A percentile compares a stretch with the other conserved stretches of the same genome.
These are phyloP conservation scores for Erysiphe neolycopersici DNA, from an alignment of 2,329 filamentous ascomycete species.

Conservation along the genomic window DNA sequence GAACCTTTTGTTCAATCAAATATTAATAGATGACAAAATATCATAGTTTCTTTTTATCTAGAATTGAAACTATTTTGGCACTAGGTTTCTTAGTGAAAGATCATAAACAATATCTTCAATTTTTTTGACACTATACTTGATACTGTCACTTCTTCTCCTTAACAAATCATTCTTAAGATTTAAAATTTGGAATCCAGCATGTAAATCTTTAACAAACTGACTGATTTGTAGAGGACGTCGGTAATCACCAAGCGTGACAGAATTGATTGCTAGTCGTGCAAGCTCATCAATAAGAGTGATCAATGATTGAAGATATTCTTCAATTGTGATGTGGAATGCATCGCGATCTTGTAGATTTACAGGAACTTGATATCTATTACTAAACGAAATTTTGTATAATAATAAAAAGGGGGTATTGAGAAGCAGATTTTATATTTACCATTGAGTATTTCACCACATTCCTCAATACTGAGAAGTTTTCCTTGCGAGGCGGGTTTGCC, in stretches of 20 bases:
- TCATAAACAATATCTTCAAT: conserved; percentile 97
- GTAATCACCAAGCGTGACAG: conserved; percentile 77
- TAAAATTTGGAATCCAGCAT: conserved; percentile 86
- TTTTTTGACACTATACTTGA: conserved; percentile 96
- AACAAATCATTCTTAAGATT: conserved; percentile 93
- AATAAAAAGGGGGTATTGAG: not conserved
- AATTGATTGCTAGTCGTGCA: conserved; percentile 72
- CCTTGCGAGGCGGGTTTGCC: conserved; percentile 26
- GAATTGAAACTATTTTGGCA: conserved; percentile 19
- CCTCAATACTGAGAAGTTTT: conserved; percentile 61
- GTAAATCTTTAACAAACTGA: conserved; percentile 80
- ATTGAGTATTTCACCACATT: conserved; percentile 53
- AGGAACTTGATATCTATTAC: conserved; percentile 30
- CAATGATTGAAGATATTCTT: conserved; percentile 81
- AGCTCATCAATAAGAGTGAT: conserved; percentile 78
- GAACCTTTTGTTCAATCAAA: too few relatives aligned
- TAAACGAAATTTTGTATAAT: not conserved
- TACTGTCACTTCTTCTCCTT: conserved; percentile 63
- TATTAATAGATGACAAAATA: too few relatives aligned
- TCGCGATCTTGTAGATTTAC: conserved; percentile 77
- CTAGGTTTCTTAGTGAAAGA: conserved; percentile 58
- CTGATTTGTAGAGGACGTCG: conserved; percentile 65
- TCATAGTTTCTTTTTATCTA: too few relatives aligned
- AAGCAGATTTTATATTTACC: conserved; percentile 16
- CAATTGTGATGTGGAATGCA: conserved; percentile 82